These are phyloP conservation scores for Rubia yunnanensis DNA, from an alignment of 257 asterid genomes.

Conservation along the genomic window DNA sequence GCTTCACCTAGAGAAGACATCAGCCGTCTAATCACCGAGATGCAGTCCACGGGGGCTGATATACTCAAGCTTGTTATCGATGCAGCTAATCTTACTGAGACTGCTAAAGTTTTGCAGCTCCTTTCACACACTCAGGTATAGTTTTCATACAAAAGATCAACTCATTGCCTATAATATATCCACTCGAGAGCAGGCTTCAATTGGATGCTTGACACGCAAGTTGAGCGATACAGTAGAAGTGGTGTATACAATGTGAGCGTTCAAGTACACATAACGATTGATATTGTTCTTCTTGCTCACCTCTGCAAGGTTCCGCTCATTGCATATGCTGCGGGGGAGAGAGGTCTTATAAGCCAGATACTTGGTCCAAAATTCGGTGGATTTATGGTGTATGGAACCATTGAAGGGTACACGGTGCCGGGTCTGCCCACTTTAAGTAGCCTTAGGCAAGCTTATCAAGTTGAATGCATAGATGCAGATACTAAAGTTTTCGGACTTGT, in stretches of 20 bases:
- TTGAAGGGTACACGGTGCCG: slow-evolving; percentile 32
- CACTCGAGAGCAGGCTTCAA: too few species aligned
- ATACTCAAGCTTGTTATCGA: slow-evolving; percentile 39
- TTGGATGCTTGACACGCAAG: too few species aligned
- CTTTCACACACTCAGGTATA: slow-evolving; percentile 45
- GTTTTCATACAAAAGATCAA: background rate
- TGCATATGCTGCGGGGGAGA: slow-evolving; percentile 49
- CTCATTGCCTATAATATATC: background rate
- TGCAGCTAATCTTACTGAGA: slow-evolving; percentile 41
- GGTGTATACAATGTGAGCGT: background rate
- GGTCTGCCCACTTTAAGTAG: slow-evolving; percentile 45
- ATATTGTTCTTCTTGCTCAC: background rate
- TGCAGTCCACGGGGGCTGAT: slow-evolving; percentile 48
- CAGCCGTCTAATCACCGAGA: slow-evolving; percentile 26
- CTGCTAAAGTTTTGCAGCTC: slow-evolving; percentile 30
- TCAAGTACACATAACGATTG: background rate
- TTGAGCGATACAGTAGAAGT: background rate
- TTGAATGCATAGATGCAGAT: slow-evolving; percentile 32
- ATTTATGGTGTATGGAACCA: slow-evolving; percentile 44
- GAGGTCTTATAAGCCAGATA: slow-evolving; percentile 56
- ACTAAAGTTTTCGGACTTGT: slow-evolving; percentile 54
- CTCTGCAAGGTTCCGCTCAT: slow-evolving; percentile 45
- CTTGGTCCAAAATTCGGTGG: slow-evolving; percentile 52
- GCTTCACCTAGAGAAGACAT: slow-evolving; percentile 30
- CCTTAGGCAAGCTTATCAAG: slow-evolving; percentile 36